These are phyloP conservation scores for Akanthomyces uredinophilus DNA, from an alignment of 2,329 filamentous ascomycete genomes.

Conservation along the genomic window DNA sequence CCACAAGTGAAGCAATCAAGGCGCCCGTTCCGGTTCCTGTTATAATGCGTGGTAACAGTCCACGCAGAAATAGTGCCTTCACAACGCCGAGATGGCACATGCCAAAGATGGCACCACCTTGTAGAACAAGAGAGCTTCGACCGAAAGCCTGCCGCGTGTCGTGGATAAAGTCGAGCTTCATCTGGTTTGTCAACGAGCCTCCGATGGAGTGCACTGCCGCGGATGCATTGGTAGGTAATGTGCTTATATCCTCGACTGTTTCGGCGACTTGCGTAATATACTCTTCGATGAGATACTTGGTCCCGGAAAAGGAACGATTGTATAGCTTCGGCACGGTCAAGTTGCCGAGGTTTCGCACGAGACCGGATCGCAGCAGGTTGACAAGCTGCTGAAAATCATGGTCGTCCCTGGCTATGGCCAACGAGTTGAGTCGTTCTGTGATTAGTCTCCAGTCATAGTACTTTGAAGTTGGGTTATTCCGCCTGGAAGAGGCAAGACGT, in stretches of 20 bases:
- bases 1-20: constrained; percentile 81
- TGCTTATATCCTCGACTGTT: constrained; percentile 70
- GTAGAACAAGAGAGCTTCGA: constrained; percentile 75
- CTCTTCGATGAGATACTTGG: constrained; percentile 85
- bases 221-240: constrained; percentile 52
- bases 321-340: constrained; percentile 79
- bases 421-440: constrained; percentile 65
- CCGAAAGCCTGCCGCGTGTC: constrained; percentile 87
- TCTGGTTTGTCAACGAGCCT: constrained; percentile 58
- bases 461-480: constrained; percentile 72
- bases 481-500: constrained; percentile 47
- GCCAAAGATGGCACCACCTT: constrained; percentile 88
- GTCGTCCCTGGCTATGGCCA: constrained; percentile 63
- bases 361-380: constrained; percentile 72
- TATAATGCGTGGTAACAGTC: constrained; percentile 81
- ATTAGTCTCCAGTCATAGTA: constrained; percentile 87
- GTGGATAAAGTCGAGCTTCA: constrained; percentile 79
- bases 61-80: constrained; percentile 75
- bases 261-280: constrained; percentile 82
- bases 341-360: constrained; percentile 84
- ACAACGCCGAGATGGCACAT: constrained; percentile 87
- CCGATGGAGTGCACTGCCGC: constrained; percentile 29
- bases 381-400: constrained; percentile 70
- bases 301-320: constrained; percentile 80
- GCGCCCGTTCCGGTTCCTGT: constrained; percentile 88